Evolutionary conservation across 2,329 filamentous ascomycete genomes (phyloP), one percentile per base, ranked within the genome.

Genomic region (Didymella sp.): DNA sequence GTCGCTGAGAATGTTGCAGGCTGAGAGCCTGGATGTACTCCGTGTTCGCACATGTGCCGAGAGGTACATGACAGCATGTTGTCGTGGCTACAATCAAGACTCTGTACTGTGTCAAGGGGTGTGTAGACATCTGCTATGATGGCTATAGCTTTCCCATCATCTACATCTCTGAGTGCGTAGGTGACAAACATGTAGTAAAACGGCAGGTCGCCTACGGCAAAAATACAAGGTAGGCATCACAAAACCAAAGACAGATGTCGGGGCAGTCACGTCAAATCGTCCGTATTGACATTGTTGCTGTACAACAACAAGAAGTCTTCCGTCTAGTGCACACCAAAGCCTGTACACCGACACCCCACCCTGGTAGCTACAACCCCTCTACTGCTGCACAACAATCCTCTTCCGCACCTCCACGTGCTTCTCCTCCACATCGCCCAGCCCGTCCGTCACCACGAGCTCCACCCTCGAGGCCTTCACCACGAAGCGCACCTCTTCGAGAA

Each of bases 1-100:
- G 66, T 63, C 1, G 79, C 74, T 4, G 80, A 82, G 69, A 81
- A 82, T 63, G 77, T 82, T 13, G 79, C 78, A 33, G 78, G 78
- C n/a, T 79, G 63, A 63, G n/a, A 6, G 11, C 15, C 15, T 9
- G 35, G 2, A 22, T 3, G 19, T 7, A 9, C 15, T n/a, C 7
- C 11, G 17, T 27, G 22, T 6, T 15, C 15, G 5, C 1, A 12
- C 15, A n/a, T 3, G 2, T 22, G 15, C n/a, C n/a, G n/a, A 13
- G 12, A 27, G 30, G 15, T 2, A 7, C 6, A 13, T 11, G n/a
- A 33, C 5, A 4, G 2, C 6, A 9, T 17, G 21, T 15, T 9
- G n/a, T 38, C 21, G n/a, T n/a, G 21, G 19, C 17, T 40, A 52
- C 41, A 25, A 13, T 38, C 4, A 5, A 22, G 35, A 8, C 35